phyloP scores from a whole-genome alignment of 2,329 filamentous ascomycete genomes.

The Colletotrichum sp. region DNA sequence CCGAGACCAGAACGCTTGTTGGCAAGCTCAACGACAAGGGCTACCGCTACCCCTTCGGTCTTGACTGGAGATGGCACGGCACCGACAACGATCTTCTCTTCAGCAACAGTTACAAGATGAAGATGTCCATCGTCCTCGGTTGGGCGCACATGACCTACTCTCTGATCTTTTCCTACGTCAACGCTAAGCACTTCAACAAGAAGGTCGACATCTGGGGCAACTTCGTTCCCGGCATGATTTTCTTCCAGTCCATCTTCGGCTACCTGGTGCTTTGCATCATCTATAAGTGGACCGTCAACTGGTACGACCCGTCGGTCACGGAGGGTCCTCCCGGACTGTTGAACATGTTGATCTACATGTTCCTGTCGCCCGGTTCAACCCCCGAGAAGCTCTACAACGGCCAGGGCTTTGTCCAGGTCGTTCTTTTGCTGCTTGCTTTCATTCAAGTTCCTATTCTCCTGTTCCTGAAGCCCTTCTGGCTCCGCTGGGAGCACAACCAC shows the following conservation, averaged over 20 bases:
- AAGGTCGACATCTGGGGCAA: constrained; percentile 97
- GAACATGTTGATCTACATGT: constrained; percentile 99
- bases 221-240: constrained; percentile 97
- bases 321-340: constrained; percentile 81
- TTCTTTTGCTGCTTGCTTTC: constrained; percentile 82
- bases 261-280: constrained; percentile 93
- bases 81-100: constrained; percentile 95
- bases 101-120: constrained; percentile 99
- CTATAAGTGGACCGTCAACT: constrained; percentile 97
- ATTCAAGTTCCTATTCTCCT: constrained; percentile 88
- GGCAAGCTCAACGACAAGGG: constrained; percentile 69
- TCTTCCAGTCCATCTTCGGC: constrained; percentile 98
- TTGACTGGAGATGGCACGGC: constrained; percentile 97
- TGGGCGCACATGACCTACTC: constrained; percentile 99
- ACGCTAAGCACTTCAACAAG: constrained; percentile 92
- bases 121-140: constrained; percentile 95
- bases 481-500: constrained; percentile 91
- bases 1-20: constrained; percentile 65
- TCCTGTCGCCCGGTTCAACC: constrained; percentile 77
- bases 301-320: constrained; percentile 64
- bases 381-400: constrained; percentile 74
- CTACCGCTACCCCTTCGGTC: constrained; percentile 92
- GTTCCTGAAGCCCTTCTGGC: constrained; percentile 94
- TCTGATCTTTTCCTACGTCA: constrained; percentile 88
- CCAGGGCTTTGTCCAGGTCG: constrained; percentile 76